Evolutionary conservation across 2,329 filamentous ascomycete species (phyloP).

Genomic region (Fusarium bactridioides): DNA sequence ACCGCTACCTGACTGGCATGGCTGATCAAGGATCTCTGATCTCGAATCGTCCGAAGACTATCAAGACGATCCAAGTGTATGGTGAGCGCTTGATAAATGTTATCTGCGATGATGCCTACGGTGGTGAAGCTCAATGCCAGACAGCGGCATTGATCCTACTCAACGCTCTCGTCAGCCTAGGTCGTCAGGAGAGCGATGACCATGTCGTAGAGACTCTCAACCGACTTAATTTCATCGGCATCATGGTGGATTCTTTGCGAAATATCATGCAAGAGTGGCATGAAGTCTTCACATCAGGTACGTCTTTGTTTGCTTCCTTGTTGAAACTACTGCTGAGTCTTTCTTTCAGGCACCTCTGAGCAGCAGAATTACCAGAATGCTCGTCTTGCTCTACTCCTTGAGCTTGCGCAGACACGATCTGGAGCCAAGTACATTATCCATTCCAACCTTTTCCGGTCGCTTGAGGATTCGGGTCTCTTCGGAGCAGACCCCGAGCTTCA

Average conservation of each 20-base stretch:
- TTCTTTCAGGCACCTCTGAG: conserved; percentile 48
- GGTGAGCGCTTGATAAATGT: conserved; percentile 85
- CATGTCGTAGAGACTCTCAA: conserved; percentile 82
- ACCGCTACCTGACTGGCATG: conserved; percentile 81
- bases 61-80: conserved; percentile 73
- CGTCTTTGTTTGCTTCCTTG: conserved; percentile 31
- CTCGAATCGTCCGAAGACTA: conserved; percentile 64
- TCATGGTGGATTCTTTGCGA: conserved; percentile 88
- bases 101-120: conserved; percentile 91
- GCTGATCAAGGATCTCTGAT: conserved; percentile 59
- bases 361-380: conserved; percentile 68
- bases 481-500: conserved; percentile 91
- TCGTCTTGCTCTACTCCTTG: conserved; percentile 81
- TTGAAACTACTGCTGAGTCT: conserved; percentile 16
- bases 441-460: conserved; percentile 82
- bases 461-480: conserved; percentile 87
- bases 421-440: conserved; percentile 90
- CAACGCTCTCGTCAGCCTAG: conserved; percentile 77
- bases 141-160: conserved; percentile 88
- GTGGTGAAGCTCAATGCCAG: conserved; percentile 81
- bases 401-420: conserved; percentile 82
- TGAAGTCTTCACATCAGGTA: conserved; percentile 64
- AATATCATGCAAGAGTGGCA: conserved; percentile 77
- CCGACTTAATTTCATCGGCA: conserved; percentile 87
- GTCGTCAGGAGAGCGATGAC: conserved; percentile 73